Evolutionary conservation across 768 basidiomycete genomes (phyloP), one percentile per base, ranked within the genome.

Genomic region (Pisolithus microcarpus): DNA sequence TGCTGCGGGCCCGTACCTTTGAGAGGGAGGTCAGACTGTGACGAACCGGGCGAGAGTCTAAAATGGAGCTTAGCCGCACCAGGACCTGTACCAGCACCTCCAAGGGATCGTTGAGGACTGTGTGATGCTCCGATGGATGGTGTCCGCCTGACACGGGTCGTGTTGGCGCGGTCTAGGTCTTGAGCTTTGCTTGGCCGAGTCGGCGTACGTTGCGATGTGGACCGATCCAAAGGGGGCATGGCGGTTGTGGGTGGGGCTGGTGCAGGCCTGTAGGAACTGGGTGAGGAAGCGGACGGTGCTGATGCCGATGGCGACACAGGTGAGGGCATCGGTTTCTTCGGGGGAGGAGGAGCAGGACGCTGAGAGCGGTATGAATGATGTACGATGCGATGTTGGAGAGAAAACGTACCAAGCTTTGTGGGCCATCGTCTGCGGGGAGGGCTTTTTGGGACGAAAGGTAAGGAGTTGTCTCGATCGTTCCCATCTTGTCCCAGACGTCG

Each of bases 401-500:
- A 5, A 13, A 7, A 75, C 78, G 62, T 59, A 83, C 87, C 7
- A 78, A 77, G 58, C 73, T 82, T 64, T 75, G 75, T 57, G 78
- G 75, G 43, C 68, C 74, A 36, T 79, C 76, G 37, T 81, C 80
- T 5, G 69, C 54, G 46, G 68, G 70, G 36, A 51, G 49, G 1
- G 65, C 30, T 46, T 67, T 69, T 52, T 72, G 65, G 26, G 39
- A 11, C n/a, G 49, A 36, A 38, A 58, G 49, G 56, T 56, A 61
- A 18, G 62, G 26, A 0, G 61, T 45, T 0, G 65, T 53, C 52
- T 62, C 78, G 58, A 82, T 75, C 13, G 78, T 74, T 13, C 83
- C 86, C 68, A 91, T 78, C 75, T 91, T 92, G 68, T 87, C 88
- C 89, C 88, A 92, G 30, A 82, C 83, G 61, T 84, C 84, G 52